Evolutionary conservation across 805 yeast species (phyloP).

Genomic region (Candida nanaspora): DNA sequence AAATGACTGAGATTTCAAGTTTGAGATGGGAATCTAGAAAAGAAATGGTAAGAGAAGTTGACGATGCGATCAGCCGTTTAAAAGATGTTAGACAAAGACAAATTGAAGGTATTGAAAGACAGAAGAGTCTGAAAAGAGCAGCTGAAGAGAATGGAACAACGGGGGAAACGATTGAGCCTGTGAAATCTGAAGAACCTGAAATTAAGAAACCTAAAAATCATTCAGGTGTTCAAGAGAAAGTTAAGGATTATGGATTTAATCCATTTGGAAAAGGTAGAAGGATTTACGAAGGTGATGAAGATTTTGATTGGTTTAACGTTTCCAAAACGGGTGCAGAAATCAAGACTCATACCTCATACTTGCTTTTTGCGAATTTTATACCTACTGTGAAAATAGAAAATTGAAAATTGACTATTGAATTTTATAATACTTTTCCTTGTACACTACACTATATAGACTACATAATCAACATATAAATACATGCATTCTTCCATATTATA

Average conservation of each 20-base stretch:
- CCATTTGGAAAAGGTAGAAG: constrained; percentile 91
- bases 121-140: constrained; percentile 20
- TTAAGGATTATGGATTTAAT: constrained; percentile 52
- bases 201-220: constrained; percentile 6
- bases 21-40: constrained; percentile 82
- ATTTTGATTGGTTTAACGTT: constrained; percentile 77
- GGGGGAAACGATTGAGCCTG: constrained; percentile 13
- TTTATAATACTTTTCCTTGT: neutral
- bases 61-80: constrained; percentile 68
- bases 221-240: constrained; percentile 9
- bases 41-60: constrained; percentile 75
- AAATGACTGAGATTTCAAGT: constrained; percentile 87
- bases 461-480: too few species aligned
- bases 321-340: constrained; percentile 78
- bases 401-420: too few species aligned
- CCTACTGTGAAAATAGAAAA: constrained; percentile 6
- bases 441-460: too few species aligned
- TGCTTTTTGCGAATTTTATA: constrained; percentile 72
- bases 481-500: too few species aligned
- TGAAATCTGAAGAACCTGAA: constrained; percentile 15
- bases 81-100: constrained; percentile 74
- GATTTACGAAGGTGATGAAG: constrained; percentile 79
- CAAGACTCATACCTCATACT: constrained; percentile 88
- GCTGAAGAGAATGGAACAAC: constrained; percentile 6
- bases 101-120: constrained; percentile 50